Base-by-base conservation (phyloP, 2,329 filamentous ascomycete species). In the Conoideocrella luteorostrata region DNA sequence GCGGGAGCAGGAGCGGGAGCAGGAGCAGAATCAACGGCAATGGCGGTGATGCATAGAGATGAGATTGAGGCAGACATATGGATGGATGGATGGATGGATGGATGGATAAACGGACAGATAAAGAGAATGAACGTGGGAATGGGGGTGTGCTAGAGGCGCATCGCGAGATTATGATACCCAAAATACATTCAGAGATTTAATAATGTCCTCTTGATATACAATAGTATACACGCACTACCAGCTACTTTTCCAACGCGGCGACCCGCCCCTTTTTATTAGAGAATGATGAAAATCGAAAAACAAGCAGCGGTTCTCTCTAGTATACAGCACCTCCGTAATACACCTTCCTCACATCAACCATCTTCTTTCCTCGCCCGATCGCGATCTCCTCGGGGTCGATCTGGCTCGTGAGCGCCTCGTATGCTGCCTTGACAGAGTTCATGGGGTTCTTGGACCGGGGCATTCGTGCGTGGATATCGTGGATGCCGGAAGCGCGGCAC, bases 391-490 rank as follows among this genome's bases (percentile, higher is more conserved):
- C 88, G 23, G 93, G 93, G 59, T 95, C 75, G 48, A 80, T 80
- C 71, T 98, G 93, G 70, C 74, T 85, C 64, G 80, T 78, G 50
- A 98, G 72, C 5, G 90, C 91, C 64, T 91, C 66, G 66, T 86
- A 87, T 32, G 88, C 78, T 12, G 93, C 93, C 71, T 96, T 96
- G 68, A 95, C 86, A 15, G 90, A 88, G 72, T 98, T 98, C 89
- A 97, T 95, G 54, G 89, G 88, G 74, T 95, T 97, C 58, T 90
- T 80, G 50, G 88, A 88, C 36, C 91, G 84, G 29, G 84, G 82
- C 50, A 95, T 90, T 53, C 78, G 78, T 39, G 88, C 90, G 13
- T 89, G 78, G 26, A 98, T 78, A 63, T 98, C 93, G 51, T 84
- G 75, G 58, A 98, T 88, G 52, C 93, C 93, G 32, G 82, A 86